Base-by-base conservation (phyloP, 805 yeast genomes). In the Kurtzmaniella fragi region DNA sequence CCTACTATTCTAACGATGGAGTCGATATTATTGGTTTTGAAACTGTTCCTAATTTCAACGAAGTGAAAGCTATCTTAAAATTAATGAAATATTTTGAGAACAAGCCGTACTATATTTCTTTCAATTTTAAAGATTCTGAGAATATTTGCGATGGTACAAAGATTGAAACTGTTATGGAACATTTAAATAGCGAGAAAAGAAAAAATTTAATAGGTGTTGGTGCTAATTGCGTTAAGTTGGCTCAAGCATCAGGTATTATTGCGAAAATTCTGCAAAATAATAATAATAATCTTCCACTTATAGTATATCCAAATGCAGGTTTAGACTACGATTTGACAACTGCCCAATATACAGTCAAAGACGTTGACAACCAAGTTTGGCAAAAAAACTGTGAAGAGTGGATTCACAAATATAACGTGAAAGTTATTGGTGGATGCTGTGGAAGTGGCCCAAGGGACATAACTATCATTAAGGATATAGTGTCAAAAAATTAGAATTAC, bases 261-360 rank as follows among this genome's bases (percentile, higher is more conserved):
- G 40, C 46, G 14, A 59, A 51, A 14, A 49, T 77, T 37, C 43
- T 49, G 33, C 34, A 35, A n/a, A 40, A 28, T 16, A 45, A 49
- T 20, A 35, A 46, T 10, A 29, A 34, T 5, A 35, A 46, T 2
- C 32, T 65, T 26, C 76, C 78, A 3, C 50, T 82, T 23, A 54
- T 82, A 3, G 70, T 78, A 2, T 85, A 84, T 54, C 95, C 95
- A 8, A 86, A 86, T 57, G 77, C 85, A 33, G 93, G 93, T 2
- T 88, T 81, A 51, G 55, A 65, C 7, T 82, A 80, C 52, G 78
- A 80, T 48, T 74, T 71, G 26, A 47, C 48, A 6, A 62, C 63
- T 9, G 69, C 73, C 42, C 46, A 56, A 35, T 57, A 49, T 40
- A 32, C 32, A 3, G 45, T 39, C 29, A 49, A 54, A 25, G 38